Percentiles rank a stretch among this genome's conserved stretches.
These are phyloP conservation scores for Hygrophoropsis aurantiaca DNA, from an alignment of 768 basidiomycete species.

Conservation along the genomic window DNA sequence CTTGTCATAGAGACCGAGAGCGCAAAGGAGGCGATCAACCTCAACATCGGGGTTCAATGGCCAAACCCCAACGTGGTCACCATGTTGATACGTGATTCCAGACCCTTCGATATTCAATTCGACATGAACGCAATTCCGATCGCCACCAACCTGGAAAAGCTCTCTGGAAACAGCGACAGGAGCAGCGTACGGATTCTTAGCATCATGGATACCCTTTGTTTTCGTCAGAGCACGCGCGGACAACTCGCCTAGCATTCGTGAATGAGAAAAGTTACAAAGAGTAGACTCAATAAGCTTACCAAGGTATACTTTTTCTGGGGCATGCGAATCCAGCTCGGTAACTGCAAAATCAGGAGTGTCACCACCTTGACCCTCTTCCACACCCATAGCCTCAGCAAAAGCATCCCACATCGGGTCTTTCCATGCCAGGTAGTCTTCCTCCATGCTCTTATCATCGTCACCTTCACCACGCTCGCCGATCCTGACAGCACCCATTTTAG, in stretches of 20 bases:
- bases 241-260: slow-evolving; percentile 67
- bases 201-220: slow-evolving; percentile 95
- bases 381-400: slow-evolving; percentile 77
- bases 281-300: slow-evolving; percentile 57
- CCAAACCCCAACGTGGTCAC: slow-evolving; percentile 98
- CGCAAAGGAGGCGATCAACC: slow-evolving; percentile 83
- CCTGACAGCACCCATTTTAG: slow-evolving; percentile 78
- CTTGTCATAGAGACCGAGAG: slow-evolving; percentile 82
- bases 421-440: slow-evolving; percentile 99
- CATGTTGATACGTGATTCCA: slow-evolving; percentile 98
- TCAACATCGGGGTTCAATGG: slow-evolving; percentile 92
- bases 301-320: slow-evolving; percentile 88
- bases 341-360: slow-evolving; percentile 94
- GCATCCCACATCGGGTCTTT: slow-evolving; percentile 97
- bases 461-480: slow-evolving; percentile 93
- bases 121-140: slow-evolving; percentile 92
- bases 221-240: slow-evolving; percentile 91
- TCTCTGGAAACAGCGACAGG: slow-evolving; percentile 78
- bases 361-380: slow-evolving; percentile 95
- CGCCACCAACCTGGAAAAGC: slow-evolving; percentile 71
- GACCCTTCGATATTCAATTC: slow-evolving; percentile 94
- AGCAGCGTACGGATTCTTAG: slow-evolving; percentile 94
- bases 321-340: slow-evolving; percentile 72
- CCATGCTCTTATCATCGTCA: slow-evolving; percentile 99
- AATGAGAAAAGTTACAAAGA: background rate